Percentiles rank a stretch among this genome's conserved stretches.
These are phyloP conservation scores for Chaetomiaceae sp. DNA, from an alignment of 2,329 filamentous ascomycete genomes.

Conservation along the genomic window DNA sequence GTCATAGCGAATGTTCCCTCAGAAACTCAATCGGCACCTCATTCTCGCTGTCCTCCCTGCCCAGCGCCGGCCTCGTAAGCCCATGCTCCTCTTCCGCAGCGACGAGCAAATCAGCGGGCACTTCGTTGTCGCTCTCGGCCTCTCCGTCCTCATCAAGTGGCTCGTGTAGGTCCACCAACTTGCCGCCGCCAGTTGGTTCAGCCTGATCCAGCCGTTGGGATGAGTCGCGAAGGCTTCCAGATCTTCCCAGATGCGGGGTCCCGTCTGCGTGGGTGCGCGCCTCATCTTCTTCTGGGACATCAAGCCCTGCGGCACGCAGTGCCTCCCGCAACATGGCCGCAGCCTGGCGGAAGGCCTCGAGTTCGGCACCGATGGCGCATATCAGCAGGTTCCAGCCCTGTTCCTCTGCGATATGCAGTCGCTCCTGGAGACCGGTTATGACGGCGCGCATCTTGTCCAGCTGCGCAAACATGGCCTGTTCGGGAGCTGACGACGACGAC, in stretches of 20 bases:
- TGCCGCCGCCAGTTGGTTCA: slow-evolving; percentile 12
- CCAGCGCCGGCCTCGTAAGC: slow-evolving; percentile 3
- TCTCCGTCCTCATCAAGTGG: slow-evolving; percentile 21
- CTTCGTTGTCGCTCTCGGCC: slow-evolving; percentile 37
- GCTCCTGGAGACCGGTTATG: slow-evolving; percentile 50
- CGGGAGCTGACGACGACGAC: slow-evolving; percentile 22
- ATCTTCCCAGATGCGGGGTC: slow-evolving; percentile 23
- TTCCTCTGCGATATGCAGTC: slow-evolving; percentile 51
- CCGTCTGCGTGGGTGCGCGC: slow-evolving; percentile 10
- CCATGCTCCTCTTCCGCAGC: slow-evolving; percentile 34
- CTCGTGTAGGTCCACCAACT: slow-evolving; percentile 34
- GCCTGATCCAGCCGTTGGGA: neutral
- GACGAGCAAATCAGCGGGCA: slow-evolving; percentile 49
- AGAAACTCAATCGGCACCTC: slow-evolving; percentile 50
- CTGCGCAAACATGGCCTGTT: slow-evolving; percentile 41
- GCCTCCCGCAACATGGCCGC: slow-evolving; percentile 29
- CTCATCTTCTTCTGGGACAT: slow-evolving; percentile 12
- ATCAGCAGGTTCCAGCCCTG: slow-evolving; percentile 70
- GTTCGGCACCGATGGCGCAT: slow-evolving; percentile 65
- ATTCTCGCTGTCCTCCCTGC: slow-evolving; percentile 36
- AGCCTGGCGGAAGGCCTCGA: slow-evolving; percentile 33
- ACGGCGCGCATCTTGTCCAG: slow-evolving; percentile 53
- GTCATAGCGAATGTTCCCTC: slow-evolving; percentile 35
- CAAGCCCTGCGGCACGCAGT: slow-evolving; percentile 30
- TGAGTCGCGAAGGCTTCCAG: slow-evolving; percentile 11